These are phyloP conservation scores for Chalara sp. DNA, from an alignment of 2,329 filamentous ascomycete genomes.

Conservation along the genomic window DNA sequence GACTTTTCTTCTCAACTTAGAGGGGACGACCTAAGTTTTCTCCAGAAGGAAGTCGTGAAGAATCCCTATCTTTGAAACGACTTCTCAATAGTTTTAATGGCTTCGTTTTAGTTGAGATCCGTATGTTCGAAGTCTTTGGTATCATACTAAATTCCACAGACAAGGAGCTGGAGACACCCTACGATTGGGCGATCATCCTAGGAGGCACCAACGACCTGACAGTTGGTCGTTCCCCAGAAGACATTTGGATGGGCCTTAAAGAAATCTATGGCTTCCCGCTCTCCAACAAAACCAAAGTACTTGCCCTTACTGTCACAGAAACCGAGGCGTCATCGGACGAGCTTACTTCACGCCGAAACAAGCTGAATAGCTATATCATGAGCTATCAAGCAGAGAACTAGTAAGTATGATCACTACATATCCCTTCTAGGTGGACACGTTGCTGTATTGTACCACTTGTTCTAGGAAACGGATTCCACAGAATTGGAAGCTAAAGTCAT, in stretches of 20 bases:
- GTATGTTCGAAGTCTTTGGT: not conserved
- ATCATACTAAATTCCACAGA: slow-evolving; percentile 5
- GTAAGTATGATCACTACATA: slow-evolving; percentile 34
- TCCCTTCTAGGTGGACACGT: too few relatives aligned
- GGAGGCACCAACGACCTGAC: slow-evolving; percentile 60
- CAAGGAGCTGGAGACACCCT: slow-evolving; percentile 12
- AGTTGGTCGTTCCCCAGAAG: slow-evolving; percentile 27
- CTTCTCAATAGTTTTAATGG: too few relatives aligned
- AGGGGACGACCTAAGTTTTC: too few relatives aligned
- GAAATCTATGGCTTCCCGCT: slow-evolving; percentile 45
- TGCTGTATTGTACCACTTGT: too few relatives aligned
- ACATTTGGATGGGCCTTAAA: slow-evolving; percentile 43
- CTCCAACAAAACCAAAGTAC: slow-evolving; percentile 43
- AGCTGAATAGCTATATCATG: slow-evolving; percentile 48
- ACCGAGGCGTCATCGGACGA: slow-evolving; percentile 21
- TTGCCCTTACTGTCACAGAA: slow-evolving; percentile 59
- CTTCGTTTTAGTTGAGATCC: not conserved
- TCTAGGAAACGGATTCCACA: not conserved
- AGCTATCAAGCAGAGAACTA: slow-evolving; percentile 40
- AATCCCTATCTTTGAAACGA: too few relatives aligned
- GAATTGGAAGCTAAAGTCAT: not conserved
- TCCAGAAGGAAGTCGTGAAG: too few relatives aligned
- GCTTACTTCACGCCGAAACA: slow-evolving; percentile 31
- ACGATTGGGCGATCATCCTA: slow-evolving; percentile 56
- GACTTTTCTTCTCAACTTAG: too few relatives aligned